Percentiles rank a stretch among this genome's conserved stretches.
Conservation (phyloP, 106 monocot genomes). For the Dioscorea zingiberensis region DNA sequence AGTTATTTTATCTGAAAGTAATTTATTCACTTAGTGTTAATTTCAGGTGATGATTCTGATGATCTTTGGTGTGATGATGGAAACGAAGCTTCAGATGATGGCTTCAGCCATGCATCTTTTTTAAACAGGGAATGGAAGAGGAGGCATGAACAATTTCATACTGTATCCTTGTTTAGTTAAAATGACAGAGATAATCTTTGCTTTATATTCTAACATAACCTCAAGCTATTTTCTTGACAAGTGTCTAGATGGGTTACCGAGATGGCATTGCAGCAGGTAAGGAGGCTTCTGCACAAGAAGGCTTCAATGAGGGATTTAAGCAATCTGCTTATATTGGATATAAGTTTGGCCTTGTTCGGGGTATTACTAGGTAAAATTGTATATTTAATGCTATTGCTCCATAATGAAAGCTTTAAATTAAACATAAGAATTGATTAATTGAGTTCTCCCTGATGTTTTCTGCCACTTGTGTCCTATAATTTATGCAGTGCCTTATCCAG, state of each 20-base stretch:
- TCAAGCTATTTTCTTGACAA: constrained; percentile 15
- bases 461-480: not conserved
- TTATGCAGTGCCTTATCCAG: constrained; percentile 36
- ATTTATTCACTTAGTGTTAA: not conserved
- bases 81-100: constrained; percentile 21
- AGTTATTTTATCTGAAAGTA: not conserved
- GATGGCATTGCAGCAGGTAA: constrained; percentile 78
- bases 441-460: not conserved
- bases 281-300: constrained; percentile 78
- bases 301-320: constrained; percentile 74
- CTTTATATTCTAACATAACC: not conserved
- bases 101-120: constrained; percentile 9
- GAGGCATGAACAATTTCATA: constrained; percentile 54
- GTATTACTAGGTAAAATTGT: constrained; percentile 50
- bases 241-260: constrained; percentile 65
- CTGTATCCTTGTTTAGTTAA: constrained; percentile 27
- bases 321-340: constrained; percentile 57
- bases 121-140: constrained; percentile 50
- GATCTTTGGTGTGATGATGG: constrained; percentile 28
- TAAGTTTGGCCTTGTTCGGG: constrained; percentile 70
- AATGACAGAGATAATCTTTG: not conserved
- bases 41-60: constrained; percentile 25
- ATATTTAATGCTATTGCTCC: not conserved
- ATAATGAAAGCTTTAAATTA: too few species aligned
- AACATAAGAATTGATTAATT: too few species aligned